These are phyloP conservation scores for Stropharia rugosoannulata DNA, from an alignment of 768 basidiomycete genomes.

Conservation along the genomic window DNA sequence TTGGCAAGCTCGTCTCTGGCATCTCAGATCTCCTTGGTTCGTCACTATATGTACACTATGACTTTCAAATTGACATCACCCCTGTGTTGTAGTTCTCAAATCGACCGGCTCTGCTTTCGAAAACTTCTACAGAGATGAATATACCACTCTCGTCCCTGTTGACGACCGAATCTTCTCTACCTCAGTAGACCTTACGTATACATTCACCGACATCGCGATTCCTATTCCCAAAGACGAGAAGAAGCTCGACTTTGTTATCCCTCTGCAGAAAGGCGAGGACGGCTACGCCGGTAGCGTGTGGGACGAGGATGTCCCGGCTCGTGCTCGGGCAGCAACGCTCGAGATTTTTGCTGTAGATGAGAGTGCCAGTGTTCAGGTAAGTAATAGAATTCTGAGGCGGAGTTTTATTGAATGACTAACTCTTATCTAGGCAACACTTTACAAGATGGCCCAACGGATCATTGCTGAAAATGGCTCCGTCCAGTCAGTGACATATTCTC, in stretches of 20 bases:
- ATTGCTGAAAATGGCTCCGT: constrained; percentile 64
- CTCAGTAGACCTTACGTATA: constrained; percentile 75
- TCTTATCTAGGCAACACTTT: constrained; percentile 74
- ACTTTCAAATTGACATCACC: neutral
- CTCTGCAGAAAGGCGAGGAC: constrained; percentile 30
- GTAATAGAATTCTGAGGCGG: constrained; percentile 10
- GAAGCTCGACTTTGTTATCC: constrained; percentile 49
- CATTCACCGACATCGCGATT: constrained; percentile 51
- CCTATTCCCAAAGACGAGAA: constrained; percentile 47
- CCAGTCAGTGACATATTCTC: constrained; percentile 59
- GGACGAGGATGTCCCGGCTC: constrained; percentile 52
- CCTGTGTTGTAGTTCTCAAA: constrained; percentile 68
- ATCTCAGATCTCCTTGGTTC: constrained; percentile 79
- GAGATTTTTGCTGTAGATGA: constrained; percentile 85
- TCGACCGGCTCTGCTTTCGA: constrained; percentile 85
- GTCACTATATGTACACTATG: constrained; percentile 15
- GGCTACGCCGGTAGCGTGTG: constrained; percentile 50
- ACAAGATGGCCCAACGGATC: constrained; percentile 81
- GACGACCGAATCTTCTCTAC: constrained; percentile 91
- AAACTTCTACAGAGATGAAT: constrained; percentile 80
- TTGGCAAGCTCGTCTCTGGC: constrained; percentile 65
- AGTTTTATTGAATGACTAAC: neutral
- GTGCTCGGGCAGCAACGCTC: constrained; percentile 65
- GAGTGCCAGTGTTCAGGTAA: constrained; percentile 89
- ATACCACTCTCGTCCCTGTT: constrained; percentile 84